Conservation (phyloP, 1,284 basidiomycete genomes). For the Sparassis latifolia region DNA sequence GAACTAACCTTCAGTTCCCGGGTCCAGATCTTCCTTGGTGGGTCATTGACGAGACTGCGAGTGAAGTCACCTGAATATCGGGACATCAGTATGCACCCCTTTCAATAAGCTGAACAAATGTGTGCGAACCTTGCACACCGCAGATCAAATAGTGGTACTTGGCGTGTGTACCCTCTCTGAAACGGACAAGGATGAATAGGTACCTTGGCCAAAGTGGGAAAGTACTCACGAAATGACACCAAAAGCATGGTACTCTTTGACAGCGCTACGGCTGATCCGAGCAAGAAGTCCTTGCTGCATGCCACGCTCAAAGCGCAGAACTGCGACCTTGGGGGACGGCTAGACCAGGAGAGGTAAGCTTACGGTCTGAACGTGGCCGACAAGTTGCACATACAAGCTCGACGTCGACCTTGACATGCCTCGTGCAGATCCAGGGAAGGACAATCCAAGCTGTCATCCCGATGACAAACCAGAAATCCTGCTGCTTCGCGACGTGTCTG, state of each 20-base stretch:
- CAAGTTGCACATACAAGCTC: conserved; percentile 52
- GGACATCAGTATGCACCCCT: neutral
- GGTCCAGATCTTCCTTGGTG: conserved; percentile 64
- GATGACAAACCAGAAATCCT: conserved; percentile 70
- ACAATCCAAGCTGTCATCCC: conserved; percentile 70
- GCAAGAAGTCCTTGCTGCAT: conserved; percentile 60
- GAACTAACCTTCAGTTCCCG: conserved; percentile 58
- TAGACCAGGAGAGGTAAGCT: conserved; percentile 16
- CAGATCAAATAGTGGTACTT: conserved; percentile 73
- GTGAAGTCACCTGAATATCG: conserved; percentile 57
- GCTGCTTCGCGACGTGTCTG: conserved; percentile 50
- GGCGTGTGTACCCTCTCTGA: conserved; percentile 59
- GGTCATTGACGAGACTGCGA: conserved; percentile 57
- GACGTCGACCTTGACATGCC: conserved; percentile 66
- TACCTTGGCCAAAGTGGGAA: conserved; percentile 3
- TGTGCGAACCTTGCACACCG: conserved; percentile 57
- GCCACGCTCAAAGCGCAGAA: conserved; percentile 53
- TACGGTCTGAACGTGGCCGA: neutral
- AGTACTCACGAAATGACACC: conserved; percentile 47
- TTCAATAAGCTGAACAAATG: conserved; percentile 1
- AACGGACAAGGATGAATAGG: conserved; percentile 9
- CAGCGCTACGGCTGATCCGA: conserved; percentile 46
- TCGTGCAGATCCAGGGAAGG: conserved; percentile 70
- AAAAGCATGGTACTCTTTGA: conserved; percentile 61
- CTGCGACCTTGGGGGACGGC: conserved; percentile 56